phyloP scores from a whole-genome alignment of 1,284 basidiomycete genomes.

The Ustilago trichophora region DNA sequence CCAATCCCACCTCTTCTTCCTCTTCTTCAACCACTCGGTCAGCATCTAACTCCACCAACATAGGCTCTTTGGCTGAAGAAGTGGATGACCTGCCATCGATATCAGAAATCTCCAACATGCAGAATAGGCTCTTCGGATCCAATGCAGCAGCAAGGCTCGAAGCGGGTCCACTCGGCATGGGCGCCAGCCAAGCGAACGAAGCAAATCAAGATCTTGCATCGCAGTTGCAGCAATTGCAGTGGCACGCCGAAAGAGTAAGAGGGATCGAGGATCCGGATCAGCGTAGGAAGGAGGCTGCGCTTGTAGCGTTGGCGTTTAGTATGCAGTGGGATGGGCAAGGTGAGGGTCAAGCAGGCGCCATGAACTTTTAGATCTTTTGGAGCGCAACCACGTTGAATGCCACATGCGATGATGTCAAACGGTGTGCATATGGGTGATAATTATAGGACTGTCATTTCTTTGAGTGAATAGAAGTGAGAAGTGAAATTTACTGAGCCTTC shows the following conservation, averaged over 20 bases:
- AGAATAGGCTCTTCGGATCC: constrained; percentile 17
- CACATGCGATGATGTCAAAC: no score
- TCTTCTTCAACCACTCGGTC: no score
- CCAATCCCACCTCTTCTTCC: neutral
- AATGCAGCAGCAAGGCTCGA: constrained; percentile 13
- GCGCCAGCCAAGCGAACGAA: neutral
- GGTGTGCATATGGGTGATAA: no score
- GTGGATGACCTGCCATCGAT: constrained; percentile 13
- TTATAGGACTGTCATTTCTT: neutral
- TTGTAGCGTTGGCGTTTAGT: constrained; percentile 43
- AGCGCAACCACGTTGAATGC: no score
- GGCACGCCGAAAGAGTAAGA: constrained; percentile 43
- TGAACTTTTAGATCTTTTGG: no score
- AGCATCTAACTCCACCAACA: no score
- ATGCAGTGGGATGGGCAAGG: constrained; percentile 21
- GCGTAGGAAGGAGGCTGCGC: constrained; percentile 37
- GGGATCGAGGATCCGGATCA: constrained; percentile 37
- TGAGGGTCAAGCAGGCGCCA: no score
- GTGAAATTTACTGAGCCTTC: constrained; percentile 56
- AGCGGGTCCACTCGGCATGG: constrained; percentile 14
- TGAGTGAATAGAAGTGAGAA: neutral
- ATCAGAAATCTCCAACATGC: constrained; percentile 28
- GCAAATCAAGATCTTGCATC: constrained; percentile 15
- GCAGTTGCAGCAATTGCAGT: constrained; percentile 35
- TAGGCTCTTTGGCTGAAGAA: constrained; percentile 9